Percentiles rank a stretch among this genome's conserved stretches.
These are phyloP conservation scores for Clavariopsis aquatica DNA, from an alignment of 495 filamentous ascomycete species.

Conservation along the genomic window DNA sequence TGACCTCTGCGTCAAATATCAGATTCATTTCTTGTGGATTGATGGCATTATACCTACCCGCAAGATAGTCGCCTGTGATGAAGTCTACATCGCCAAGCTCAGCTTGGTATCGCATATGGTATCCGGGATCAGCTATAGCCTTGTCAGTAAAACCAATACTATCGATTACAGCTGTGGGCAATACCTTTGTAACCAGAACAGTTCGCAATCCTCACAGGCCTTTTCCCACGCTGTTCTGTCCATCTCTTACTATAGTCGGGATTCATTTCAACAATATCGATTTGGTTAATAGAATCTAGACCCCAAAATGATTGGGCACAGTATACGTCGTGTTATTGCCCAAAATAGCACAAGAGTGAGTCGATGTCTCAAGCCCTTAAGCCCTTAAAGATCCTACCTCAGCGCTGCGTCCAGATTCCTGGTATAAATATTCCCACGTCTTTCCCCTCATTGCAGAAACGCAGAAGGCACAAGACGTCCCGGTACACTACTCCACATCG, in stretches of 20 bases:
- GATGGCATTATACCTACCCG: conserved; percentile 42
- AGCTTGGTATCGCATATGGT: conserved; percentile 51
- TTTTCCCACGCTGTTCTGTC: conserved; percentile 33
- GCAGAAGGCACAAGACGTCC: neutral
- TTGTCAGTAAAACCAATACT: neutral
- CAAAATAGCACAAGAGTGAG: neutral
- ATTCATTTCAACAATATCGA: too few relatives aligned
- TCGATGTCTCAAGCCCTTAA: neutral
- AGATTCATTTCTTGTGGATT: neutral
- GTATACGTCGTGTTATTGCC: too few relatives aligned
- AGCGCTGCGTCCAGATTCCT: neutral
- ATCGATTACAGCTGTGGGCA: conserved; percentile 8
- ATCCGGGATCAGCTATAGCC: conserved; percentile 48
- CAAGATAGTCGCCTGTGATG: conserved; percentile 60
- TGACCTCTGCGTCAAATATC: conserved; percentile 43
- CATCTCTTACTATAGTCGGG: conserved; percentile 24
- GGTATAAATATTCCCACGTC: neutral
- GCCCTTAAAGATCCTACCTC: neutral
- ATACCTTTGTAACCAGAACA: conserved; percentile 52
- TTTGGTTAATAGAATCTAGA: neutral
- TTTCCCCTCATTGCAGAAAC: neutral
- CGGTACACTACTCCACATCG: neutral
- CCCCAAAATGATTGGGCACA: conserved; percentile 3
- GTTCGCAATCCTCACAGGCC: conserved; percentile 53
- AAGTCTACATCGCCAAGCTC: conserved; percentile 54